Percentiles rank a stretch among this genome's conserved stretches.
phyloP scores from a whole-genome alignment of 306 rosid genomes.

The Cyamopsis tetragonoloba region DNA sequence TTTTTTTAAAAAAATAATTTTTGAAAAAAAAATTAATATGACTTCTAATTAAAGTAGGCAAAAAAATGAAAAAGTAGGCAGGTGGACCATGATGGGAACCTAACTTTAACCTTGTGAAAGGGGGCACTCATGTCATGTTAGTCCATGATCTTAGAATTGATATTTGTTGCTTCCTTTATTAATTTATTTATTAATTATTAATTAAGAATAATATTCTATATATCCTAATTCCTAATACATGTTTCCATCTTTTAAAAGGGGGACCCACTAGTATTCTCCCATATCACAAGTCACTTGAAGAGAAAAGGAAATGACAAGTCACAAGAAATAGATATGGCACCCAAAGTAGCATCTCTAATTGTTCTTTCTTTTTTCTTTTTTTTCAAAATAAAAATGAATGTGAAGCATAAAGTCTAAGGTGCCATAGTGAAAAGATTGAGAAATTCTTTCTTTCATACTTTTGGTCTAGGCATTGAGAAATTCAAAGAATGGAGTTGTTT shows the following conservation, averaged over 20 bases:
- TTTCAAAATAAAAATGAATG: constrained; percentile 25
- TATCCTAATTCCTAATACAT: constrained; percentile 36
- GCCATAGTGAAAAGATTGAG: constrained; percentile 14
- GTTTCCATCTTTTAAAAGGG: constrained; percentile 22
- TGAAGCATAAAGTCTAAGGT: constrained; percentile 40
- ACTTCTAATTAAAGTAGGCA: constrained; percentile 41
- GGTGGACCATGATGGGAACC: constrained; percentile 49
- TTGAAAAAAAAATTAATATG: no score
- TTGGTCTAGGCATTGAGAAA: no score
- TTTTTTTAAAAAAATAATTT: no score
- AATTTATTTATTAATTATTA: no score
- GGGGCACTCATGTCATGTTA: constrained; percentile 54
- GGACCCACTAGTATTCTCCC: constrained; percentile 36
- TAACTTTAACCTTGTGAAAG: constrained; percentile 60
- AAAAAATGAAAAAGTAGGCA: constrained; percentile 39
- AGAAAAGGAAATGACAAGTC: constrained; percentile 34
- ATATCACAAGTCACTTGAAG: constrained; percentile 37
- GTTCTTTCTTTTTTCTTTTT: not conserved
- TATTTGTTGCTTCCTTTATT: constrained; percentile 55
- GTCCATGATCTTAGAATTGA: constrained; percentile 51
- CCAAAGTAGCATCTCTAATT: constrained; percentile 27
- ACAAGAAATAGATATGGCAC: constrained; percentile 35
- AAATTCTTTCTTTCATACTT: constrained; percentile 23
- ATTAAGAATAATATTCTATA: no score
- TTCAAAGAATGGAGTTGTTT: no score